Conservation (phyloP, 2,329 filamentous ascomycete species). For the Colletotrichum echinochloae region DNA sequence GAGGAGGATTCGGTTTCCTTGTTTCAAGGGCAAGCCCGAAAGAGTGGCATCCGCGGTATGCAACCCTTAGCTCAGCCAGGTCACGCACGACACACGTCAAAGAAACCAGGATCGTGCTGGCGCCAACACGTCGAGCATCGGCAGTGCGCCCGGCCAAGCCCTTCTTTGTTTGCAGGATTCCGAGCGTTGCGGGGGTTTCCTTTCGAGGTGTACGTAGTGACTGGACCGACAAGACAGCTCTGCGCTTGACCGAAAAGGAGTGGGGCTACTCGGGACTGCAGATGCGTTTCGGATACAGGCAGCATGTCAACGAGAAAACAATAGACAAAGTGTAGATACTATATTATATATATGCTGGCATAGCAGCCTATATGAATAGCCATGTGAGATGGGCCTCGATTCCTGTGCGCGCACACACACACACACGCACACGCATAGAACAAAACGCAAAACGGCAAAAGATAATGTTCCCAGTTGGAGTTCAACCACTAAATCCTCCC, state of each 20-base stretch:
- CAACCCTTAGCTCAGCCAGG: not conserved
- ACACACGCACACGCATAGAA: not conserved
- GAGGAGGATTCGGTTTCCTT: not conserved
- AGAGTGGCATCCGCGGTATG: not conserved
- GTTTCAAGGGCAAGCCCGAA: not conserved
- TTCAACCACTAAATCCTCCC: constrained; percentile 32
- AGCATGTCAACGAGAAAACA: too few species aligned
- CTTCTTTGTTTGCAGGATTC: not conserved
- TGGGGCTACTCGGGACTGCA: not conserved
- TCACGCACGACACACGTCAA: not conserved
- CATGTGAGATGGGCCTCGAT: too few species aligned
- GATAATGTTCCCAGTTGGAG: fast-evolving
- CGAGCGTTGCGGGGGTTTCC: not conserved
- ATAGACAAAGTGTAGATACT: too few species aligned
- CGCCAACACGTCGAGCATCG: not conserved
- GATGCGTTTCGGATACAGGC: too few species aligned
- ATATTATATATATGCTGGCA: too few species aligned
- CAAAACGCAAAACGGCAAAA: not conserved
- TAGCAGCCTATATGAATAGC: too few species aligned
- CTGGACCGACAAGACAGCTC: too few species aligned
- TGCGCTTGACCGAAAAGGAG: not conserved
- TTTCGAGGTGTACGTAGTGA: too few species aligned
- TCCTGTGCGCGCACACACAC: too few species aligned
- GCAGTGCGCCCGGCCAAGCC: not conserved
- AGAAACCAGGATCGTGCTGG: not conserved